Evolutionary conservation across 139 green algal genomes (phyloP), one percentile per base, ranked within the genome.

Genomic region (Micromonas pusilla): DNA sequence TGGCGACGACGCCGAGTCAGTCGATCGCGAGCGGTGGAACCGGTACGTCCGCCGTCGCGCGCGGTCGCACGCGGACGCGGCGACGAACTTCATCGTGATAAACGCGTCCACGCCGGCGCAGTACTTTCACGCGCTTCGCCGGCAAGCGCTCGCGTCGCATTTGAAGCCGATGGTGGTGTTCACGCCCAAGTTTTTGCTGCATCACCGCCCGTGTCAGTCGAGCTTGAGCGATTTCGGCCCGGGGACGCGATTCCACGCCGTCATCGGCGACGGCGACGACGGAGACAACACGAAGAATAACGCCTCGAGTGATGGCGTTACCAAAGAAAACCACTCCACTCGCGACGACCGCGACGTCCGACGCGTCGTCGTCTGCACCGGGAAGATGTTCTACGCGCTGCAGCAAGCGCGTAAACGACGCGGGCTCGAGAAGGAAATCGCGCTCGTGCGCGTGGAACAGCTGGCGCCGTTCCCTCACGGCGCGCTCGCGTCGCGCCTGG

Each of bases 391-490:
- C n/a, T 78, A 78, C 57, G 9, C n/a, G 53, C 53, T 78, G 33
- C 26, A 25, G 3, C 53, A 37, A 21, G 19, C 30, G 3, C 25
- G 72, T 16, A 3, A 57, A 66, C 33, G 34, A 66, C 68, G 66
- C 0, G 57, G 39, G 52, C 34, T 52, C 62, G 57, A 73, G 28
- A n/a, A n/a, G n/a, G 85, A 96, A 76, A 76, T 93, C 23, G 87
- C 87, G 34, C 74, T 96, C 26, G 85, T 92, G 66, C 83, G 91
- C 0, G 63, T 96, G 52, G 91, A 96, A 84, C 89, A 93, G 83
- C 85, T 96, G 45, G 84, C 85, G n/a, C 91, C 91, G 23, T 91
- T 96, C 82, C 88, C 90, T 0, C 81, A 92, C 81, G 90, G 94
- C 75, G 74, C 86, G 0, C 52, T 96, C 19, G 72, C 83, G 23